A percentile compares a stretch with the other conserved stretches of the same genome.
These are phyloP conservation scores for Trypanosoma platydactyli DNA, from an alignment of 208 protist genomes.

Conservation along the genomic window DNA sequence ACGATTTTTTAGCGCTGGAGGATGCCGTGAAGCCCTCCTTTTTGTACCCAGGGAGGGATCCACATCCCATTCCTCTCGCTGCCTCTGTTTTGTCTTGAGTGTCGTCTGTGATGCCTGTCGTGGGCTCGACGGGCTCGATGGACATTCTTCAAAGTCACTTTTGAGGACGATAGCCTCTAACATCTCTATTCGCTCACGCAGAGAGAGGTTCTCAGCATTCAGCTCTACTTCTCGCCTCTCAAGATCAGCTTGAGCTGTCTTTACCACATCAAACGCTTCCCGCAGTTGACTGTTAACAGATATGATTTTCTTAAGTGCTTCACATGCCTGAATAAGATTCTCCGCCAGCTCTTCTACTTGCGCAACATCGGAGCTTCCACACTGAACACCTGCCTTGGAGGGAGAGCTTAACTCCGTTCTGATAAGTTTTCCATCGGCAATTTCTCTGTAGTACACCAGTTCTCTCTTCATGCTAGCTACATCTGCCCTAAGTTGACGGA, in stretches of 20 bases:
- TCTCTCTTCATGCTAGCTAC: slow-evolving; percentile 78
- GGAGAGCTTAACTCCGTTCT: too few relatives aligned
- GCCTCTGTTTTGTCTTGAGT: too few relatives aligned
- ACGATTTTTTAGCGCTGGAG: neutral
- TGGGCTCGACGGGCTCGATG: too few relatives aligned
- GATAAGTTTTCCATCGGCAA: slow-evolving; percentile 36
- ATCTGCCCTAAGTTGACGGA: slow-evolving; percentile 72
- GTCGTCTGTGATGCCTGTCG: too few relatives aligned
- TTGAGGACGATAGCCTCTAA: slow-evolving; percentile 84
- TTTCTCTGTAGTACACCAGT: slow-evolving; percentile 63
- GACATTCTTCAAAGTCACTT: slow-evolving; percentile 39
- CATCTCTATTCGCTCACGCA: slow-evolving; percentile 84
- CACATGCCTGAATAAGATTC: slow-evolving; percentile 70
- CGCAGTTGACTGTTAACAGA: slow-evolving; percentile 76
- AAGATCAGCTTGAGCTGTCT: slow-evolving; percentile 36
- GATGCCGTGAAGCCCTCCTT: too few relatives aligned
- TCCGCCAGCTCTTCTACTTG: slow-evolving; percentile 63
- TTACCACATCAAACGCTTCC: slow-evolving; percentile 64
- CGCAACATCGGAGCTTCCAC: neutral
- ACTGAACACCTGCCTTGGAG: neutral
- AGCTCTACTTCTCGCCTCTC: slow-evolving; percentile 70
- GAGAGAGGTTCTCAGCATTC: slow-evolving; percentile 82
- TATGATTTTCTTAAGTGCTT: slow-evolving; percentile 77
- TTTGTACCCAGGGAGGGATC: too few relatives aligned
- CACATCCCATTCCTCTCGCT: too few relatives aligned